Evolutionary conservation across 2,329 filamentous ascomycete species (phyloP).

Genomic region (Penicillium glabrum): DNA sequence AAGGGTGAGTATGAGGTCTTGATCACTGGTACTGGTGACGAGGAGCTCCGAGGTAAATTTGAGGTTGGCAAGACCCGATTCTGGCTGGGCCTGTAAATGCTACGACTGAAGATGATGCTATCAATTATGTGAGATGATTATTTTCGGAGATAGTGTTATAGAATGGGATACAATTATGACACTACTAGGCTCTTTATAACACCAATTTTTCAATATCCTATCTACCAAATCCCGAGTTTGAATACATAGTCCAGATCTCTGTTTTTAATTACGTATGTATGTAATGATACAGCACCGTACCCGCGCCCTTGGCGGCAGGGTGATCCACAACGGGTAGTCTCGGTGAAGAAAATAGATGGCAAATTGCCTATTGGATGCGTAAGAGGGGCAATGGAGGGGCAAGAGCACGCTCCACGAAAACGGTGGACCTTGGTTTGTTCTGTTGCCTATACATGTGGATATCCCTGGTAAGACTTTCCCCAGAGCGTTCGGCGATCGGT

Average conservation of each 20-base stretch:
- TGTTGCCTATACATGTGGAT: background rate
- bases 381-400: background rate
- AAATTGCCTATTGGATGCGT: background rate
- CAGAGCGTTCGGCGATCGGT: slow-evolving; percentile 3
- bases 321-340: slow-evolving; percentile 1
- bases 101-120: background rate
- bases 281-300: background rate
- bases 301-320: background rate
- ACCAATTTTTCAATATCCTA: background rate
- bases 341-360: background rate
- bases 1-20: slow-evolving; percentile 64
- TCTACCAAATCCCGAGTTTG: background rate
- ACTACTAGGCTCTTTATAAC: background rate
- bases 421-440: background rate
- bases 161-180: background rate
- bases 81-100: slow-evolving; percentile 62
- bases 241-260: background rate
- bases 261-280: background rate
- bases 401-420: background rate
- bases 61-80: slow-evolving; percentile 61
- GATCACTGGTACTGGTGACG: slow-evolving; percentile 58
- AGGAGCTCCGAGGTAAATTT: slow-evolving; percentile 55
- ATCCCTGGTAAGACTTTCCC: background rate
- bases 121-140: background rate
- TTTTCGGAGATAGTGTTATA: background rate